Percentiles rank a stretch among this genome's conserved stretches.
Conservation (phyloP, 208 protist genomes). For the Naegleria lovaniensis region DNA sequence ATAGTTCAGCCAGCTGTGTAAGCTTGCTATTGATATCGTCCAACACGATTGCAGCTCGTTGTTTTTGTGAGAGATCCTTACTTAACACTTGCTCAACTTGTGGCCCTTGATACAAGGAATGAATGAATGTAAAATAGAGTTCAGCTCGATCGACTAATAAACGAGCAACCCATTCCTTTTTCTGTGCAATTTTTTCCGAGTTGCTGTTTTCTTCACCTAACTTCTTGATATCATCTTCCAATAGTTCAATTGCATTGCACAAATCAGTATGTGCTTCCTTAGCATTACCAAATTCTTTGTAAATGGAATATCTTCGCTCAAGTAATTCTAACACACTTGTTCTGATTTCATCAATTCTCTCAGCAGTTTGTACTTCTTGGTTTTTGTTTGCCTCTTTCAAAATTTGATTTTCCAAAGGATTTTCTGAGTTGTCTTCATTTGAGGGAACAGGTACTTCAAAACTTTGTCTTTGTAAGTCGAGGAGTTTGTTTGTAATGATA, state of each 20-base stretch:
- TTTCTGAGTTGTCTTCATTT: background rate
- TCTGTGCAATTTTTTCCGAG: background rate
- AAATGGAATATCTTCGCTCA: background rate
- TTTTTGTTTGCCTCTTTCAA: background rate
- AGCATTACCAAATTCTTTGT: background rate
- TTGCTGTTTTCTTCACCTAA: background rate
- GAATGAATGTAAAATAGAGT: background rate
- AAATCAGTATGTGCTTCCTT: background rate
- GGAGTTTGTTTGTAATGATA: background rate
- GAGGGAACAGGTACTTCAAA: background rate
- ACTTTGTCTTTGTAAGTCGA: background rate
- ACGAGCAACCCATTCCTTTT: background rate
- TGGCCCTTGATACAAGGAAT: background rate
- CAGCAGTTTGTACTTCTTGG: background rate
- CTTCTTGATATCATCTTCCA: background rate
- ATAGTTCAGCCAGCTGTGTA: background rate
- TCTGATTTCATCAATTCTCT: background rate
- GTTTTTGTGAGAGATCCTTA: background rate
- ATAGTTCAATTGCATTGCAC: background rate
- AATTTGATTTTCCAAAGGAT: background rate
- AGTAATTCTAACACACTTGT: background rate
- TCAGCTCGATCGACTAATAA: background rate
- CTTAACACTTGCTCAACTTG: background rate
- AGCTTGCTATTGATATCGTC: background rate
- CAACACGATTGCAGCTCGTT: background rate